Evolutionary conservation across 78 protist species (phyloP), one percentile per base, ranked within the genome.

Genomic region (Dictyostelium capitatum): DNA sequence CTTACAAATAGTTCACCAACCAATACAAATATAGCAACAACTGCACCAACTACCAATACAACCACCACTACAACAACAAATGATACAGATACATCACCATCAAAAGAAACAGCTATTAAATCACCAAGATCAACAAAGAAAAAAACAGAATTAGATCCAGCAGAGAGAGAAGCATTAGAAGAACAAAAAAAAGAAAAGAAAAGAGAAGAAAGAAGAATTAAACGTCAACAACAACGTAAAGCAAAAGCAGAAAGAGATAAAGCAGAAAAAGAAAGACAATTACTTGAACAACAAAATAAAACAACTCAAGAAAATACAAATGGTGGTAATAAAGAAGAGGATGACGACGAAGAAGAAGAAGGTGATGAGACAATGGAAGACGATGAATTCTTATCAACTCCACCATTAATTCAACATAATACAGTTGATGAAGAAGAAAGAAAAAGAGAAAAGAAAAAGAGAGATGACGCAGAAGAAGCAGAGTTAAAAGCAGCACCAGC

Each of bases 31-130:
- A n/a, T 17, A 74, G 19, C 37, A 74, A 19, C 37, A n/a, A 43
- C 4, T 47, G 15, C 23, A 15, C n/a, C 43, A 15, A 23, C 11
- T 23, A 23, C 14, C 4, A 74, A 0, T 20, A 73, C 64, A 4
- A 59, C 46, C 20, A 82, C 32, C 0, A 17, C 65, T 19, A 56
- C 79, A 30, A 51, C 69, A 17, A 17, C 80, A 54, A 65, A 65
- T 65, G 30, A 30, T 30, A 65, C 73, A 10, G 73, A 64, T 64
- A 25, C 14, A 65, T 30, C 73, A 30, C 73, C 73, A 65, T 30
- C 73, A 28, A 65, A 82, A 17, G 89, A 67, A 19, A 46, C 75
- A 48, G 43, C 77, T 23, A 19, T 73, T 65, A 56, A 53, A 79
- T 32, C 87, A 23, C 75, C 87, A 41, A 25, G 48, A 48, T 19